Evolutionary conservation across 1,284 basidiomycete species (phyloP).

Genomic region (Malassezia dermatis): DNA sequence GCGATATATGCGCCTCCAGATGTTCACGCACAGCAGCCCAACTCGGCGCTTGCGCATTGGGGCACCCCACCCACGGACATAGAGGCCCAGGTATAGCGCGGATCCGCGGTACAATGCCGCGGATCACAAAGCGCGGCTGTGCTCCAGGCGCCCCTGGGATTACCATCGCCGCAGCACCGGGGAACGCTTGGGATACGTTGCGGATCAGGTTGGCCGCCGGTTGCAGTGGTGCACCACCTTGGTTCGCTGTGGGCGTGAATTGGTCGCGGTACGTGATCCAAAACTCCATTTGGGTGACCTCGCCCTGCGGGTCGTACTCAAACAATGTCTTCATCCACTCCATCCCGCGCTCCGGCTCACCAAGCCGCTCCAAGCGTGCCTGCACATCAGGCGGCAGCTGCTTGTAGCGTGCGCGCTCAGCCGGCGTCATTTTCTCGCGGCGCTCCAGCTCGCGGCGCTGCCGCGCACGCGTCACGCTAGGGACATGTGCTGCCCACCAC

Average conservation of each 20-base stretch:
- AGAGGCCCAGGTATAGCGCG: constrained; percentile 19
- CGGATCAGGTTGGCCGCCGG: constrained; percentile 78
- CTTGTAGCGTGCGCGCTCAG: constrained; percentile 23
- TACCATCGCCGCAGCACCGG: constrained; percentile 70
- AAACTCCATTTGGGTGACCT: constrained; percentile 77
- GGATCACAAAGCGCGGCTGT: constrained; percentile 60
- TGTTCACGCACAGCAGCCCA: constrained; percentile 24
- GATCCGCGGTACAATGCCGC: constrained; percentile 55
- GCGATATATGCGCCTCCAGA: constrained; percentile 23
- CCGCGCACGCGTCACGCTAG: constrained; percentile 2
- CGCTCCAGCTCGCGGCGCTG: constrained; percentile 17
- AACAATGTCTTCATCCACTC: constrained; percentile 64
- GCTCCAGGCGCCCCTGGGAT: constrained; percentile 57
- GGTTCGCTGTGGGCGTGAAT: constrained; percentile 30
- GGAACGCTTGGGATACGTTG: constrained; percentile 66
- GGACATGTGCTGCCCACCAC: constrained; percentile 6
- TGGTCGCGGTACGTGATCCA: constrained; percentile 73
- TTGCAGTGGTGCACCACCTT: constrained; percentile 58
- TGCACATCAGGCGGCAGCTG: constrained; percentile 24
- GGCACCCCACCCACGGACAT: constrained; percentile 35
- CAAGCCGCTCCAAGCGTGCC: constrained; percentile 18
- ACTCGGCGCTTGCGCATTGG: constrained; percentile 20
- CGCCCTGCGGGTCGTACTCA: constrained; percentile 58
- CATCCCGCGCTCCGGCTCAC: constrained; percentile 34
- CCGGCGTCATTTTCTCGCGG: constrained; percentile 6